A percentile compares a stretch with the other conserved stretches of the same genome.
Conservation (phyloP, 495 filamentous ascomycete genomes). For the Cudoniella acicularis region DNA sequence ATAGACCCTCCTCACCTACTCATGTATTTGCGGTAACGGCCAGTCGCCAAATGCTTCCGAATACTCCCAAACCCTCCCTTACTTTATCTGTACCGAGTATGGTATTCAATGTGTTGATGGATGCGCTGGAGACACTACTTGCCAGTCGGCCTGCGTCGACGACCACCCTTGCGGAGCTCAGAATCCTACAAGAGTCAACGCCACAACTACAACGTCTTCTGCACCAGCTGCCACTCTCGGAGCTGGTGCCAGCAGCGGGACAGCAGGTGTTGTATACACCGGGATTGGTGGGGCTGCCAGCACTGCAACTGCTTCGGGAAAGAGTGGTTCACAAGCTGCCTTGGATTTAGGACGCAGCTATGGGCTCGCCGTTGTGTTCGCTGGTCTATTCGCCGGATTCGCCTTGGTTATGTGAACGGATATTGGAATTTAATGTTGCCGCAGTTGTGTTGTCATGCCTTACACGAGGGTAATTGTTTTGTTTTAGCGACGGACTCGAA, state of each 20-base stretch:
- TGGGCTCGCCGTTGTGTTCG: slow-evolving; percentile 52
- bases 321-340: slow-evolving; percentile 34
- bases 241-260: slow-evolving; percentile 30
- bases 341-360: slow-evolving; percentile 54
- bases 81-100: slow-evolving; percentile 72
- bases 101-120: slow-evolving; percentile 64
- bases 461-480: background rate
- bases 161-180: slow-evolving; percentile 80
- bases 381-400: slow-evolving; percentile 61
- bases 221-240: slow-evolving; percentile 36
- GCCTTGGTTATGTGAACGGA: slow-evolving; percentile 49
- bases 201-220: slow-evolving; percentile 45
- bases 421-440: background rate
- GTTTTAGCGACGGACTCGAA: slow-evolving; percentile 17
- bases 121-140: slow-evolving; percentile 58
- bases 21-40: slow-evolving; percentile 73
- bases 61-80: slow-evolving; percentile 84
- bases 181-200: slow-evolving; percentile 59
- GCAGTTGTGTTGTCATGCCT: background rate
- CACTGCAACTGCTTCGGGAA: slow-evolving; percentile 28
- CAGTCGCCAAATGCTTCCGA: slow-evolving; percentile 70
- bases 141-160: slow-evolving; percentile 59
- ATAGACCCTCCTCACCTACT: slow-evolving; percentile 63
- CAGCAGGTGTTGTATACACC: slow-evolving; percentile 36
- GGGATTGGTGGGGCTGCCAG: slow-evolving; percentile 46